phyloP scores from a whole-genome alignment of 768 basidiomycete genomes.

The Psilocybe sp. region DNA sequence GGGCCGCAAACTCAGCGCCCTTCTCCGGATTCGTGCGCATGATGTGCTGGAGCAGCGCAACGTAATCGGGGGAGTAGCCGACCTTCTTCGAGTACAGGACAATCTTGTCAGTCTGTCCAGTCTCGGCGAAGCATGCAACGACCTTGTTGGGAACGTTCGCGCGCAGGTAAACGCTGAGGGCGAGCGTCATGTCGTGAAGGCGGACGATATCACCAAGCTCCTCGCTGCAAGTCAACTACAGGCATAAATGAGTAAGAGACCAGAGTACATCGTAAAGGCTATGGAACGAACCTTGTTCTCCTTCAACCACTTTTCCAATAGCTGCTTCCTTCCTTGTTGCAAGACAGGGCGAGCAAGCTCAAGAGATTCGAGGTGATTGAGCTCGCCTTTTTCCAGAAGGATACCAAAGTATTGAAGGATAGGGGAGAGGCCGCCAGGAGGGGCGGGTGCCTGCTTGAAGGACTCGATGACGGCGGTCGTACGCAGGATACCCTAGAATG shows the following conservation, averaged over 20 bases:
- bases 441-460: slow-evolving; percentile 93
- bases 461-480: slow-evolving; percentile 95
- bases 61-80: slow-evolving; percentile 89
- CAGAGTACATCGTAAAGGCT: no score
- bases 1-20: slow-evolving; percentile 95
- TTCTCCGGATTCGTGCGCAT: slow-evolving; percentile 97
- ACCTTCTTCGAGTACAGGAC: slow-evolving; percentile 97
- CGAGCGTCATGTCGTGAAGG: slow-evolving; percentile 92
- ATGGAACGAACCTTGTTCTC: slow-evolving; percentile 82
- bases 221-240: slow-evolving; percentile 93
- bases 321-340: slow-evolving; percentile 92
- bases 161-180: slow-evolving; percentile 94
- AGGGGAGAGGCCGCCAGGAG: slow-evolving; percentile 87
- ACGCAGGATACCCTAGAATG: slow-evolving; percentile 80
- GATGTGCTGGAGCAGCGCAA: slow-evolving; percentile 88
- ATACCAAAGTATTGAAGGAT: slow-evolving; percentile 99
- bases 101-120: slow-evolving; percentile 98
- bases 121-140: slow-evolving; percentile 98
- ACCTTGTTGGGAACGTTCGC: slow-evolving; percentile 99
- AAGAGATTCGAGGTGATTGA: slow-evolving; percentile 93
- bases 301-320: slow-evolving; percentile 98
- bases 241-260: neutral
- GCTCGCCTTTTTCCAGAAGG: slow-evolving; percentile 95
- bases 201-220: slow-evolving; percentile 98
- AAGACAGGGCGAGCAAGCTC: slow-evolving; percentile 96